Conservation (phyloP, 345 rosid species). For the Salix viminalis region DNA sequence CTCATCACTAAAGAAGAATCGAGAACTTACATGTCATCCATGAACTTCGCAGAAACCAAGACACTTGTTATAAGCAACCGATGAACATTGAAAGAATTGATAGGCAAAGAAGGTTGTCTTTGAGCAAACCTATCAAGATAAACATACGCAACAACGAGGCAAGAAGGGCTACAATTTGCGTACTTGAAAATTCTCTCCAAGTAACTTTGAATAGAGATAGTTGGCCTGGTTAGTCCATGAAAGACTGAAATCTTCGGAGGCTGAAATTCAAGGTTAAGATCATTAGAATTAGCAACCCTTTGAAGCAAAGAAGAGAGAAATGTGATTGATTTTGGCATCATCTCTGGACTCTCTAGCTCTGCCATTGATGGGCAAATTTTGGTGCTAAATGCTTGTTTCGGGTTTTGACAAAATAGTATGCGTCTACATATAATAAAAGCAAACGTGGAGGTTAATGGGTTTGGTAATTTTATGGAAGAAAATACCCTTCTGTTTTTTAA, state of each 20-base stretch:
- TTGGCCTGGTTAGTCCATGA: slow-evolving; percentile 69
- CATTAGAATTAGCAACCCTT: slow-evolving; percentile 69
- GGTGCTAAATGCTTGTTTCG: not conserved
- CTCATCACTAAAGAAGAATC: no score
- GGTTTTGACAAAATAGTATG: slow-evolving; percentile 2
- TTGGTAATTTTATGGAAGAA: slow-evolving; percentile 15
- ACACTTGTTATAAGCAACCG: slow-evolving; percentile 86
- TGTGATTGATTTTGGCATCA: slow-evolving; percentile 58
- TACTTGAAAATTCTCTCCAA: slow-evolving; percentile 79
- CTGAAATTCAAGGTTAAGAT: slow-evolving; percentile 30
- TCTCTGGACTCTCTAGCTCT: slow-evolving; percentile 55
- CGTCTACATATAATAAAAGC: slow-evolving; percentile 14
- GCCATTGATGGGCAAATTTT: slow-evolving; percentile 38
- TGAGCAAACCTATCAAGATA: slow-evolving; percentile 82
- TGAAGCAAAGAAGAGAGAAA: slow-evolving; percentile 75
- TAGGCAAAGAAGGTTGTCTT: slow-evolving; percentile 65
- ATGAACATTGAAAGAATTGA: slow-evolving; percentile 80
- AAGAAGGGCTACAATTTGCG: slow-evolving; percentile 84
- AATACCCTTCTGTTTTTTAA: slow-evolving; percentile 12
- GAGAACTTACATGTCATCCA: slow-evolving; percentile 81
- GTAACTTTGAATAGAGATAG: slow-evolving; percentile 69
- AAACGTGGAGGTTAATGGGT: slow-evolving; percentile 38
- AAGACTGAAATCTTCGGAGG: slow-evolving; percentile 62
- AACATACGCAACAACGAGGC: slow-evolving; percentile 80
- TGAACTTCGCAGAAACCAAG: slow-evolving; percentile 81